Evolutionary conservation across 1,284 basidiomycete genomes (phyloP).

Genomic region (Farysia itapuensis): DNA sequence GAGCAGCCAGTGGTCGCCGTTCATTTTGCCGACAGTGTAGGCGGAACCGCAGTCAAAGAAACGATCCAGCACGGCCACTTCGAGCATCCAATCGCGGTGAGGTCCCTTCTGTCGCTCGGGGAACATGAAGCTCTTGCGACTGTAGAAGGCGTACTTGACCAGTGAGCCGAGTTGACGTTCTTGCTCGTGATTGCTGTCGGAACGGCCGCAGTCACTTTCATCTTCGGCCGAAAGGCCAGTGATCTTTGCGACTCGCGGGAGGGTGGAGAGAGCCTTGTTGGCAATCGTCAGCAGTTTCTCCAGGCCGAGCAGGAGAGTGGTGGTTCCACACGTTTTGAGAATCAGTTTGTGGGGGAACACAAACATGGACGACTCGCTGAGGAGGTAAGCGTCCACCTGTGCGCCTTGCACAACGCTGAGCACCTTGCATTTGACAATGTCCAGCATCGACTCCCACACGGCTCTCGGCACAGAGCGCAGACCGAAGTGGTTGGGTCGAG

Average conservation of each 20-base stretch:
- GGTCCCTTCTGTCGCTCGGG: constrained; percentile 92
- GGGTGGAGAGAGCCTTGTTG: constrained; percentile 72
- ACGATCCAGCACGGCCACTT: constrained; percentile 86
- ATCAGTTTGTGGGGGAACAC: constrained; percentile 94
- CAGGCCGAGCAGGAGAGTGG: constrained; percentile 85
- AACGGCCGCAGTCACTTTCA: constrained; percentile 2
- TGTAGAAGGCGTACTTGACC: constrained; percentile 73
- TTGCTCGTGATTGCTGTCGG: constrained; percentile 1
- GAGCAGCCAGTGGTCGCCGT: constrained; percentile 97
- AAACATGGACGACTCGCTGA: constrained; percentile 97
- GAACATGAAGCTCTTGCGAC: constrained; percentile 98
- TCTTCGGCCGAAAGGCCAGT: constrained; percentile 4
- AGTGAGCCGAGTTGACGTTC: constrained; percentile 41
- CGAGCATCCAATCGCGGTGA: constrained; percentile 90
- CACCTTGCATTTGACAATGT: constrained; percentile 95
- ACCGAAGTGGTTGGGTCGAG: constrained; percentile 63
- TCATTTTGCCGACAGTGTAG: constrained; percentile 96
- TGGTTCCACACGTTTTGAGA: constrained; percentile 98
- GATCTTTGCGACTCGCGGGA: constrained; percentile 25
- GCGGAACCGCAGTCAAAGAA: constrained; percentile 81
- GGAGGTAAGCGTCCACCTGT: constrained; percentile 90
- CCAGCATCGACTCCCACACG: constrained; percentile 95
- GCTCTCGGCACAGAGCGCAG: constrained; percentile 74
- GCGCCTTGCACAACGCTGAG: constrained; percentile 82
- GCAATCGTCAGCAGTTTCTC: constrained; percentile 65